Base-by-base conservation (phyloP, 1,284 basidiomycete species). In the Apiotrichum siamense region DNA sequence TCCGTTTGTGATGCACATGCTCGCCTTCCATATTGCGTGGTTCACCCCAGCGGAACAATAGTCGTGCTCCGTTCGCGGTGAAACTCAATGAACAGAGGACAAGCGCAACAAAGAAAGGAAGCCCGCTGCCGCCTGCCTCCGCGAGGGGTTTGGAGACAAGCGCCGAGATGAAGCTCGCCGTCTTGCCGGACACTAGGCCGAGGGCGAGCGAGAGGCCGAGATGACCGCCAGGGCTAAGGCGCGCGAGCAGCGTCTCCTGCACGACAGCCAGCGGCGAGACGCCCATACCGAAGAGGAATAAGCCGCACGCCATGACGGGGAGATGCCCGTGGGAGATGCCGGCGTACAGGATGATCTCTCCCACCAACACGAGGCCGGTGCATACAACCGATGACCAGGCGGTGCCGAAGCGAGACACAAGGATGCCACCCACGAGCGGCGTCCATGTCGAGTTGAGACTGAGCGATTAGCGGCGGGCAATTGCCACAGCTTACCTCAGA, bases 361-460 rank as follows among this genome's bases (percentile, higher is more conserved):
- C 85, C 21, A 81, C 45, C 50, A 87, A 79, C 23, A 88, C 82
- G 21, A 83, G 75, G 0, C 82, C 80, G 0, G 86, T 88, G 2
- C 86, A 83, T 24, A 86, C 69, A 37, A 88, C 82, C 53, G 84
- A 83, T 0, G 83, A 60, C 45, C 44, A 54, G 21, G 57, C 59
- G 1, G 67, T 67, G 11, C 65, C 65, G 4, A 88, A 77, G 46
- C 78, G 78, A 52, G 82, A 82, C 7, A 83, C 81, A 39, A 87
- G 75, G 13, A 87, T 56, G 4, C 84, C 84, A 15, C 83, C 84
- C 0, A 86, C 77, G 5, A 88, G 77, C 1, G 86, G 85, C 11
- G 86, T 88, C 86, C 86, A 87, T 35, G 86, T 87, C 54, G 83
- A 82, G 64, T 87, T 88, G 32, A 88, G 70, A 50, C 82, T 85